phyloP scores from a whole-genome alignment of 257 asterid species.

The Haberlea rhodopensis region DNA sequence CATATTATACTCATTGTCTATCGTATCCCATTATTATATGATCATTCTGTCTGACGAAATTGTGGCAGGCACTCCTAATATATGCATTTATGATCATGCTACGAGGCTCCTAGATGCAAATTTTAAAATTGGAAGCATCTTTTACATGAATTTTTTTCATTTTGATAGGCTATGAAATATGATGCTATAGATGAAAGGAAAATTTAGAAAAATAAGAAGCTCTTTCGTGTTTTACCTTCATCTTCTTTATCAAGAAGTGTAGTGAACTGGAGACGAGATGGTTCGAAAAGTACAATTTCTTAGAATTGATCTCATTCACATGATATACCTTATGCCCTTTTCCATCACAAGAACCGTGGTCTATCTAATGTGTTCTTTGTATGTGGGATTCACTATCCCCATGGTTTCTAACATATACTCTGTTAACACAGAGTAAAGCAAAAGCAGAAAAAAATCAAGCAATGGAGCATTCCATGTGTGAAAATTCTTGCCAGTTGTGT shows the following conservation, averaged over 20 bases:
- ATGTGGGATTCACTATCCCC: conserved; percentile 4
- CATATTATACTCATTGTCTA: conserved; percentile 12
- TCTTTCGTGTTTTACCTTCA: neutral
- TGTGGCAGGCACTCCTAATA: conserved; percentile 22
- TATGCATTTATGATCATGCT: conserved; percentile 22
- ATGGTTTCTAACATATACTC: conserved; percentile 20
- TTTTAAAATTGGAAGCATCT: neutral
- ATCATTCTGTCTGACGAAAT: conserved; percentile 10
- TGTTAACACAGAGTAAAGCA: conserved; percentile 75
- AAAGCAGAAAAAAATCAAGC: conserved; percentile 95
- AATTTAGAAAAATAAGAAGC: neutral
- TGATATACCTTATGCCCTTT: conserved; percentile 10
- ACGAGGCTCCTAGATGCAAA: neutral
- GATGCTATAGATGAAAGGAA: conserved; percentile 7
- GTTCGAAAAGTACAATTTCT: conserved; percentile 19
- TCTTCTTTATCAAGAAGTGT: neutral
- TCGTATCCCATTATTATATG: conserved; percentile 16
- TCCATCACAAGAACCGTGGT: conserved; percentile 17
- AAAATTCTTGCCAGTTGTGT: conserved; percentile 95
- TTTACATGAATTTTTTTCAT: conserved; percentile 6
- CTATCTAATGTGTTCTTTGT: conserved; percentile 12
- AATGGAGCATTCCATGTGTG: conserved; percentile 87
- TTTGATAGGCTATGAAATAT: conserved; percentile 2
- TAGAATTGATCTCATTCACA: neutral
- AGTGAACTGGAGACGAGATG: conserved; percentile 1